phyloP scores from a whole-genome alignment of 1,284 basidiomycete species.

The Phylloboletellus chloephorus region DNA sequence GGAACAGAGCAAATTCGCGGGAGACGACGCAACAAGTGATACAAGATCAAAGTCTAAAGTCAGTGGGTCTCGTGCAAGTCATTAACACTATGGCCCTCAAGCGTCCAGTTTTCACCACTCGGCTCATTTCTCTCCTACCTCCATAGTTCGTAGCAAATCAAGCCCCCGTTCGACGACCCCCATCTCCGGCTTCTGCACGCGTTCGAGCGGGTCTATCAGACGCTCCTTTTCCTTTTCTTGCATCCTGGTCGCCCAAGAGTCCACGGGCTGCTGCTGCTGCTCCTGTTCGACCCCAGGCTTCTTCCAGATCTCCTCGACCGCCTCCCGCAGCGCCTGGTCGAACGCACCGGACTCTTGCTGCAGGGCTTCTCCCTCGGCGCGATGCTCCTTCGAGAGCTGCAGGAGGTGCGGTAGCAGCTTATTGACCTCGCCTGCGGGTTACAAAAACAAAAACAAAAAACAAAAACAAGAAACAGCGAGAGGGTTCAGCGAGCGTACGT shows the following conservation, averaged over 20 bases:
- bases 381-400: slow-evolving; percentile 57
- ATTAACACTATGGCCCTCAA: not conserved
- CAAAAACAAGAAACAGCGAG: not conserved
- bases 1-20: not conserved
- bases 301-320: slow-evolving; percentile 61
- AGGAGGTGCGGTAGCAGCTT: slow-evolving; percentile 64
- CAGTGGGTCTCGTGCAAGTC: too few relatives aligned
- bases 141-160: slow-evolving; percentile 36
- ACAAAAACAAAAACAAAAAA: too few relatives aligned
- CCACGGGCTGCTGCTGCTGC: slow-evolving; percentile 26
- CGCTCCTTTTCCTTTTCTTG: slow-evolving; percentile 50
- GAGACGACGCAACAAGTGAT: too few relatives aligned
- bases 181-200: slow-evolving; percentile 54
- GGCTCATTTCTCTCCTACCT: not conserved
- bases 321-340: slow-evolving; percentile 44
- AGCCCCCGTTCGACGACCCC: slow-evolving; percentile 45
- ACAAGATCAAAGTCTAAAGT: too few relatives aligned
- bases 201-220: slow-evolving; percentile 49
- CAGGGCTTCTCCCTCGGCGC: slow-evolving; percentile 49
- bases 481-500: too few relatives aligned
- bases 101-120: not conserved
- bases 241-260: slow-evolving; percentile 59
- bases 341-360: slow-evolving; percentile 51
- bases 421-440: slow-evolving; percentile 53
- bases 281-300: slow-evolving; percentile 34